Evolutionary conservation across 306 rosid species (phyloP).

Genomic region (Acacia acuminata): DNA sequence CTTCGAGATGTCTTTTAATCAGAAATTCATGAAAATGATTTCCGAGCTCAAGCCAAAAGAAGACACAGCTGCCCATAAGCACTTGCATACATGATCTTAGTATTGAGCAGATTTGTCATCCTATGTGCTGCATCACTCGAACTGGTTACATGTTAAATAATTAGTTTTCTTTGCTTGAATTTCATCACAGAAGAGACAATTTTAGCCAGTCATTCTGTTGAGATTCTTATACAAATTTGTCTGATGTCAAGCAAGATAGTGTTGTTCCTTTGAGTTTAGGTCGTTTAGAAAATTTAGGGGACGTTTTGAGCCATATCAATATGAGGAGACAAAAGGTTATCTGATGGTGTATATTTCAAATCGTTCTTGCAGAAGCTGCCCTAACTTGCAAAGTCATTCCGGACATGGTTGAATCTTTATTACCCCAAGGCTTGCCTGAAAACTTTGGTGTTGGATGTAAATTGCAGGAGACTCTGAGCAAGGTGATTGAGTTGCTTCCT

Average conservation of each 20-base stretch:
- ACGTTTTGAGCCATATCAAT: slow-evolving; percentile 10
- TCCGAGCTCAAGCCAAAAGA: slow-evolving; percentile 26
- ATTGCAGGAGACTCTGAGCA: slow-evolving; percentile 86
- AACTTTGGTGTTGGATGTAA: slow-evolving; percentile 83
- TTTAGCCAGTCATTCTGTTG: not conserved
- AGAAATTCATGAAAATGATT: not conserved
- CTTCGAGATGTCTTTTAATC: not conserved
- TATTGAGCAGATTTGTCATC: not conserved
- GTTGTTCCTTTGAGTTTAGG: not conserved
- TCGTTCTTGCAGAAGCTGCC: slow-evolving; percentile 87
- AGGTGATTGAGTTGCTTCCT: slow-evolving; percentile 79
- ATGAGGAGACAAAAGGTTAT: slow-evolving; percentile 18
- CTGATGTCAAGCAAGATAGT: slow-evolving; percentile 8
- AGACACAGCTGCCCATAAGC: not conserved
- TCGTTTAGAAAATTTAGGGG: slow-evolving; percentile 2
- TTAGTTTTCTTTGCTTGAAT: slow-evolving; percentile 4
- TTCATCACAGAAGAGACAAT: not conserved
- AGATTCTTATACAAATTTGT: slow-evolving; percentile 8
- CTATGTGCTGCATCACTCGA: not conserved
- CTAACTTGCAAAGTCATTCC: slow-evolving; percentile 79
- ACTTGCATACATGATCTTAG: not conserved
- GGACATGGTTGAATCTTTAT: slow-evolving; percentile 89
- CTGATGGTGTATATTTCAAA: slow-evolving; percentile 36
- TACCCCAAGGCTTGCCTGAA: slow-evolving; percentile 89
- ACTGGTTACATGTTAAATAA: not conserved